Base-by-base conservation (phyloP, 169 alveolate genomes). In the Hepatocystis sp. region DNA sequence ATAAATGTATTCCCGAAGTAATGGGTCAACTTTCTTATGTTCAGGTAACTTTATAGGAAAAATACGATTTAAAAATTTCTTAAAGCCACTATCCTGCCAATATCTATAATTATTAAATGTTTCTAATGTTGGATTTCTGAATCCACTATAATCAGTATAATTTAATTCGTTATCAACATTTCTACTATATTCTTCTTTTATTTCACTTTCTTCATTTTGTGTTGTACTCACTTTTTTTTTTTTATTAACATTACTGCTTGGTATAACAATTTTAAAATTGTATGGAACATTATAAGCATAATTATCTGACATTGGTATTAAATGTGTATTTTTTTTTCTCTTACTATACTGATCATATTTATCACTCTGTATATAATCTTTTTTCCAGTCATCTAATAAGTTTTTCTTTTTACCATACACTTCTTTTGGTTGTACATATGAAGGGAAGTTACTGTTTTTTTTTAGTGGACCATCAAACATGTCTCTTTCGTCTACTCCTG, bases 81-180 rank as follows among this genome's bases (percentile, higher is more conserved):
- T 95, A 36, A 95, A 88, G 11, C 97, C 97, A 4, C 86, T 84
- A 71, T 95, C 97, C 90, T 91, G 86, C 97, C 97, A 93, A 66
- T 93, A 93, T 56, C 94, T 88, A 34, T 76, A 85, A 66, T 95
- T 94, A 58, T 92, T 93, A 42, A 93, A 61, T 7, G 97, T 95
- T 13, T 85, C 89, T 58, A 95, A 68, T 8, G 97, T 93, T 1
- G 97, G 97, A 85, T 93, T 92, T 8, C 97, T 17, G 60, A 91
- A 85, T 28, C 94, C 94, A 44, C 84, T 65, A 60, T 27, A 92
- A 52, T 92, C 96, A 21, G 93, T 78, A 58, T 92, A 92, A 30
- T 85, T 86, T 21, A 68, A 17, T 8, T 25, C 28, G 27, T 42
- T 49, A 21, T 66, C 40, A 2, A 86, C 85, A 65, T 92, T 92